A percentile compares a stretch with the other conserved stretches of the same genome.
These are phyloP conservation scores for Phytopythium oedochilum DNA, from an alignment of 352 stramenopile genomes.

Conservation along the genomic window DNA sequence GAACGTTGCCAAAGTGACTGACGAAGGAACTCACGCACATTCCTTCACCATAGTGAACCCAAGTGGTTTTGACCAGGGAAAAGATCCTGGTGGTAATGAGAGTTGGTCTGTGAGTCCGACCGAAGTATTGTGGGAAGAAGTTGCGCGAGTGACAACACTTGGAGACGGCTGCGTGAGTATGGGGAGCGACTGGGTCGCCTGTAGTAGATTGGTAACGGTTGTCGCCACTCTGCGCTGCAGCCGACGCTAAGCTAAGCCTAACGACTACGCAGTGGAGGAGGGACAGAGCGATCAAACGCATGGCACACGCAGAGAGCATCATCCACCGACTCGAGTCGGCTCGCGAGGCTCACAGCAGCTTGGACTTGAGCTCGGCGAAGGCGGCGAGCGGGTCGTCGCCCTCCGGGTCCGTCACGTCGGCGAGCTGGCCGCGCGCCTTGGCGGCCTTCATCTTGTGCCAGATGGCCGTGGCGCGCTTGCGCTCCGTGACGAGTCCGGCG, in stretches of 20 bases:
- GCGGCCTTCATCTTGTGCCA: conserved; percentile 88
- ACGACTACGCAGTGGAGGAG: no score
- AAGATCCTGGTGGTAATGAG: no score
- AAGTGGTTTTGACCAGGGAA: no score
- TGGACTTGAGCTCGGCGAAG: conserved; percentile 59
- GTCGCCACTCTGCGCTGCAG: no score
- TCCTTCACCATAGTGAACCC: not conserved
- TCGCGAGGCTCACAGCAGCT: conserved; percentile 27
- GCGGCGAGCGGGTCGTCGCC: conserved; percentile 39
- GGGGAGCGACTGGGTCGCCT: no score
- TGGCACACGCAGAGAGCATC: not conserved
- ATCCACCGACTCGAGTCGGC: no score
- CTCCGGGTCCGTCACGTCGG: conserved; percentile 30
- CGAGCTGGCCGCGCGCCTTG: conserved; percentile 26
- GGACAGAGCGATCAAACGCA: not conserved
- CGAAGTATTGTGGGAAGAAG: no score
- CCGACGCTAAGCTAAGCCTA: no score
- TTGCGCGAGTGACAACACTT: no score
- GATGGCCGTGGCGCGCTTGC: conserved; percentile 91
- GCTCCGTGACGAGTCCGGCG: conserved; percentile 90
- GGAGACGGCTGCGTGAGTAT: no score
- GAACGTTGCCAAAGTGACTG: not conserved
- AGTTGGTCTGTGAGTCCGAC: no score
- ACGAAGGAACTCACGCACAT: not conserved
- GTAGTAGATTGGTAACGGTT: no score